Conservation (phyloP, 2,329 filamentous ascomycete species). For the Ascochyta viciae-villosae region DNA sequence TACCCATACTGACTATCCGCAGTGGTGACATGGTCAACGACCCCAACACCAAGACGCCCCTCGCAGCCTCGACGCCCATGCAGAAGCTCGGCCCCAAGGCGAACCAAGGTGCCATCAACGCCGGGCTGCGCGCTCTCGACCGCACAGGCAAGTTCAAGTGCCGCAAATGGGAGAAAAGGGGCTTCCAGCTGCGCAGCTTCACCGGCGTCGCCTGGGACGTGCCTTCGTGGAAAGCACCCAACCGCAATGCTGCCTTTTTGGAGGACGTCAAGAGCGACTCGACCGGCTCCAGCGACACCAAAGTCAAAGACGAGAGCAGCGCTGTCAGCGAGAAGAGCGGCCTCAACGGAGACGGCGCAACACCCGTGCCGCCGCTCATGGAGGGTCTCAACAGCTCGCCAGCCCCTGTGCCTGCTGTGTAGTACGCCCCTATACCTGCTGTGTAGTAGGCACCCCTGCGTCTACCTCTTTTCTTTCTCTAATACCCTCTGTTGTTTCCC, state of each 20-base stretch:
- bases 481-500: conserved; percentile 12
- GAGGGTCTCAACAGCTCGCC: conserved; percentile 60
- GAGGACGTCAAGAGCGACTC: conserved; percentile 67
- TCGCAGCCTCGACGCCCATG: conserved; percentile 53
- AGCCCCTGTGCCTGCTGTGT: conserved; percentile 48
- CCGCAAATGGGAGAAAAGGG: conserved; percentile 86
- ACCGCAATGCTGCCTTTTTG: conserved; percentile 61
- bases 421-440: too few species aligned
- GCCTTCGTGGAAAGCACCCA: conserved; percentile 82
- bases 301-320: conserved; percentile 64
- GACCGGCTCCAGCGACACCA: conserved; percentile 63
- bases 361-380: conserved; percentile 53
- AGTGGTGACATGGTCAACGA: conserved; percentile 61
- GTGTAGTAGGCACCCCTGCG: conserved; percentile 20
- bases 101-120: conserved; percentile 97
- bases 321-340: conserved; percentile 68
- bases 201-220: conserved; percentile 86
- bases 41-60: conserved; percentile 49
- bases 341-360: conserved; percentile 55
- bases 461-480: conserved; percentile 14
- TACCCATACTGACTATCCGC: conserved; percentile 27
- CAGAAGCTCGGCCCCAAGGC: conserved; percentile 96
- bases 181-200: conserved; percentile 88
- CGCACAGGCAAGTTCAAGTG: conserved; percentile 84
- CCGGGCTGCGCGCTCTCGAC: conserved; percentile 91